Evolutionary conservation across 139 green algal genomes (phyloP), one percentile per base, ranked within the genome.

Genomic region (Dunaliella primolecta): DNA sequence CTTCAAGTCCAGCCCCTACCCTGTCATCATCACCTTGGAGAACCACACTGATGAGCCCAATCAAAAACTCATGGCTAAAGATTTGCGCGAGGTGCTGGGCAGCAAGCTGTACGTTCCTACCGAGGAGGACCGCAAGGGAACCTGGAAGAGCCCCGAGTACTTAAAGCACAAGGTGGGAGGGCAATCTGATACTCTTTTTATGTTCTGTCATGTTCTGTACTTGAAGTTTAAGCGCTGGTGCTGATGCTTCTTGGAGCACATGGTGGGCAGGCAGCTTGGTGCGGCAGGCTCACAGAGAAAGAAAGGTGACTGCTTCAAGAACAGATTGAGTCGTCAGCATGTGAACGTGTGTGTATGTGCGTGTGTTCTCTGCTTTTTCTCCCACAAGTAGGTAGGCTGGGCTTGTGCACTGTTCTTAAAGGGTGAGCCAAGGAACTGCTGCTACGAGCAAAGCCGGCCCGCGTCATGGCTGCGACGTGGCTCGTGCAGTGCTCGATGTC

Each of bases 21-120:
- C 88, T 3, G 88, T 91, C 72, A 87, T 91, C 35, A 79, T 91
- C 80, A 91, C 88, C 11, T 70, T 91, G 36, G 88, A 91, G 83
- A 91, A 87, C 56, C 88, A 91, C 84, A 80, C 88, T 27, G 80
- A 89, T 38, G 32, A 80, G 20, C 36, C 84, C 31, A 89, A 87
- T 82, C 88, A 91, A 83, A 85, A 87, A 56, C 11, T 55, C 11
- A 86, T 89, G 85, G 81, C 85, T 3, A 34, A 46, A 1, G 81
- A 81, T 30, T 64, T 89, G 64, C 34, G 24, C 0, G 0, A 74
- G 2, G 70, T 74, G n/a, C 85, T 89, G 85, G 82, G 82, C 2
- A 76, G 57, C 25, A 1, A 24, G 36, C 81, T 89, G 34, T 89
- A 75, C 81, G 36, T 89, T 37, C 85, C 85, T 7, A 57, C 76